These are phyloP conservation scores for Tulasnella sp. DNA, from an alignment of 768 basidiomycete genomes.

Conservation along the genomic window DNA sequence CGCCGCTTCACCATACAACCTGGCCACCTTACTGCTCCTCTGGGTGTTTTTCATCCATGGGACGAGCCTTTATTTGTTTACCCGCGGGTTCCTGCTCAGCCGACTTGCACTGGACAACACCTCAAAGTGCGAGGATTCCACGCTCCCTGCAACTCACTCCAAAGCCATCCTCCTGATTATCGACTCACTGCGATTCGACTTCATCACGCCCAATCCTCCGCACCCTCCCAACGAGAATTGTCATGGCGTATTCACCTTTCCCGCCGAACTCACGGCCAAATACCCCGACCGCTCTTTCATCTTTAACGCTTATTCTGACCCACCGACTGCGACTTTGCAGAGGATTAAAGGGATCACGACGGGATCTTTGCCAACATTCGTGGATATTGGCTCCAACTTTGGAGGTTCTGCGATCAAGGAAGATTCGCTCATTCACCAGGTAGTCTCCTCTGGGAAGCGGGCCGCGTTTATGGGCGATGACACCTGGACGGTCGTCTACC, in stretches of 20 bases:
- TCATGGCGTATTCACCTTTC: conserved; percentile 73
- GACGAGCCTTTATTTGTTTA: conserved; percentile 78
- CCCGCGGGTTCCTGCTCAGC: conserved; percentile 77
- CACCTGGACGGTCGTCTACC: conserved; percentile 89
- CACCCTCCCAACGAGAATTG: conserved; percentile 52
- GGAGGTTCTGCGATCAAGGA: conserved; percentile 76
- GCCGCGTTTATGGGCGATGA: conserved; percentile 92
- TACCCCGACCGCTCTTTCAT: conserved; percentile 67
- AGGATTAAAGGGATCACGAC: conserved; percentile 92
- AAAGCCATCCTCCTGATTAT: conserved; percentile 78
- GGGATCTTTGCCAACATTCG: conserved; percentile 88
- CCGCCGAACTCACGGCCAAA: conserved; percentile 49
- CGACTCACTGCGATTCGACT: conserved; percentile 90
- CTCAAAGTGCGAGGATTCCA: conserved; percentile 33
- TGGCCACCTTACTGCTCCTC: conserved; percentile 19
- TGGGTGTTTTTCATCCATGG: conserved; percentile 51
- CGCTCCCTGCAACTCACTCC: conserved; percentile 51
- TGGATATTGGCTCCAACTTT: conserved; percentile 89
- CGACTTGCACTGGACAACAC: conserved; percentile 55
- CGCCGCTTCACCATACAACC: not conserved
- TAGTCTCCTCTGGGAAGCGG: conserved; percentile 44
- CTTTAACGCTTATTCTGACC: conserved; percentile 83
- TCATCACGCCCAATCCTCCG: conserved; percentile 55
- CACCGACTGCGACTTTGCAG: conserved; percentile 90
- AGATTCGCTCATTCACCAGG: conserved; percentile 75